Evolutionary conservation across 345 rosid genomes (phyloP), one percentile per base, ranked within the genome.

Genomic region (Erysimum cheiranthoides): DNA sequence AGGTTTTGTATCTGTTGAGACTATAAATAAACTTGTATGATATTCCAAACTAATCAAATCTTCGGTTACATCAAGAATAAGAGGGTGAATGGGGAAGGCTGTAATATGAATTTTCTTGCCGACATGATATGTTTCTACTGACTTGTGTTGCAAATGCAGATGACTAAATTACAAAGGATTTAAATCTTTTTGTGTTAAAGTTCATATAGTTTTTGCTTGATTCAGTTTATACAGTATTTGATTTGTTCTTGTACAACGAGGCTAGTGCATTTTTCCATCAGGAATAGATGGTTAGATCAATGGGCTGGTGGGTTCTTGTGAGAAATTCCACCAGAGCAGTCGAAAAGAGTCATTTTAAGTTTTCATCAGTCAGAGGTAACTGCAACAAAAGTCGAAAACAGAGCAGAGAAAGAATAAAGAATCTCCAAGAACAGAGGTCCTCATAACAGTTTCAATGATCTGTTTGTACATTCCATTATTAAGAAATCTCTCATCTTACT

Each of bases 381-480:
- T 2, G 2, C 62, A 53, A 27, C 42, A 38, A 16, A 50, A 28
- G 31, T 11, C 8, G 0, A 50, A 35, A 67, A 50, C 56, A 68
- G 62, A 47, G 62, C 61, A 30, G 28, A 46, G 61, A 68, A 66
- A 59, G 31, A 64, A 16, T 43, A 73, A 53, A 10, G 38, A 53
- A 16, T 53, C 16, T 31, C 50, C 51, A 21, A 42, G 42, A 66
- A 66, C 14, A 45, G 50, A 45, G 34, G 52, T 49, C 9, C 27
- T 28, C 61, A 67, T 47, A 13, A 28, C 60, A 28, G 35, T 59
- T 30, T 38, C 51, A 74, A 1, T 74, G 72, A 74, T 66, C 32
- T 2, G 13, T 66, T 66, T 74, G 72, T 66, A 74, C 51, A 67
- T 46, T 58, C 39, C 21, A 27, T 78, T 66, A 82, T 77, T 77